Conservation (phyloP, 2,329 filamentous ascomycete species). For the Aspergillus sergii region DNA sequence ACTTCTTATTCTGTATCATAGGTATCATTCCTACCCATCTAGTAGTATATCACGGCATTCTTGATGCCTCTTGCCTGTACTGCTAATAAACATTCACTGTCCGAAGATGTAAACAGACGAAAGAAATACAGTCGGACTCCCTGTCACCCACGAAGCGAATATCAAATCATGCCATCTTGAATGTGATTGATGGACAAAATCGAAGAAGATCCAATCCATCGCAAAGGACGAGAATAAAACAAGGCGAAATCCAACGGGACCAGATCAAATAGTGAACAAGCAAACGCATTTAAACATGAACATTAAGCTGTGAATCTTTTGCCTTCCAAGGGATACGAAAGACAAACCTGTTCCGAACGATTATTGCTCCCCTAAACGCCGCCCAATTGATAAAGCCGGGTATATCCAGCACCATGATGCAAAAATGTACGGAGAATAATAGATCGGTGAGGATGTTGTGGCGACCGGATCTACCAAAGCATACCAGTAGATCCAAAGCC, state of each 20-base stretch:
- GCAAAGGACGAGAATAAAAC: neutral
- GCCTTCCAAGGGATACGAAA: conserved; percentile 4
- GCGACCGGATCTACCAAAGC: conserved; percentile 13
- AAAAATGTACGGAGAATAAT: conserved; percentile 43
- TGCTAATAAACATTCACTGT: conserved; percentile 4
- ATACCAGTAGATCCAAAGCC: conserved; percentile 11
- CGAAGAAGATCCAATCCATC: neutral
- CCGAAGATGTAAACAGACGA: conserved; percentile 1
- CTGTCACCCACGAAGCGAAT: neutral
- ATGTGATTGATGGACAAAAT: neutral
- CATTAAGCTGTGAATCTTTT: conserved; percentile 5
- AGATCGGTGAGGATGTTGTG: conserved; percentile 21
- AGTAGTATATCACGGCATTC: conserved; percentile 4
- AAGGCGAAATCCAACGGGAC: neutral
- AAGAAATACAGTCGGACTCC: conserved; percentile 5
- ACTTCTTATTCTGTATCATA: neutral
- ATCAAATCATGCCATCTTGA: conserved; percentile 3
- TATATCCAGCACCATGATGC: conserved; percentile 54
- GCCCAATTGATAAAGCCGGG: conserved; percentile 47
- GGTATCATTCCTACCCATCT: conserved; percentile 5
- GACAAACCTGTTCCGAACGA: conserved; percentile 8
- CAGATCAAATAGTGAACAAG: conserved; percentile 3
- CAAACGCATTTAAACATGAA: conserved; percentile 1
- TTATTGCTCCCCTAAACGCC: conserved; percentile 34
- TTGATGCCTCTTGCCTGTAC: conserved; percentile 1